A percentile compares a stretch with the other conserved stretches of the same genome.
phyloP scores from a whole-genome alignment of 192 early-diverging fungal species.

The Phlyctochytrium arcticum region DNA sequence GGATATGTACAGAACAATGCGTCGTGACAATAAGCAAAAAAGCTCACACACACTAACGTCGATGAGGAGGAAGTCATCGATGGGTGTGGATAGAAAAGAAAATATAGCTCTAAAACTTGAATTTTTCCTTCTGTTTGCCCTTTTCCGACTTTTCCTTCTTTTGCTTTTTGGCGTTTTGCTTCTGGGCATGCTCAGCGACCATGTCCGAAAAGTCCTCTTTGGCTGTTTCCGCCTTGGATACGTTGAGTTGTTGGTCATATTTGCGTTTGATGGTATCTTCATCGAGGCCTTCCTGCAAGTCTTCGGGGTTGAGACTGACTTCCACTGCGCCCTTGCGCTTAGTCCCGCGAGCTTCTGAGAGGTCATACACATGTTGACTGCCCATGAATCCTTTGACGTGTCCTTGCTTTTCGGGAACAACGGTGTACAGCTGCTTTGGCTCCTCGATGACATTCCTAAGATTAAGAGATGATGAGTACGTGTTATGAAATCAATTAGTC shows the following conservation, averaged over 20 bases:
- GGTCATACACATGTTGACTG: conserved; percentile 85
- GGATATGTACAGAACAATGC: no score
- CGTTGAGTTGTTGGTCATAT: conserved; percentile 70
- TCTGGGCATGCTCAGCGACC: conserved; percentile 76
- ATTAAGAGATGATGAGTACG: not conserved
- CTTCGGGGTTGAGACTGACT: conserved; percentile 84
- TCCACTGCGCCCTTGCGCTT: conserved; percentile 70
- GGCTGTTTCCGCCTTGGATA: conserved; percentile 17
- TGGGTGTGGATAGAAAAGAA: no score
- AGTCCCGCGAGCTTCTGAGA: conserved; percentile 52
- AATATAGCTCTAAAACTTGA: conserved; percentile 45
- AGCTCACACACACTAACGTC: no score
- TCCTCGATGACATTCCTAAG: conserved; percentile 1
- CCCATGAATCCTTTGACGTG: conserved; percentile 84
- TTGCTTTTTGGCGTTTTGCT: conserved; percentile 69
- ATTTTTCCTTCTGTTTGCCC: conserved; percentile 38
- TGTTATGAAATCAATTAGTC: not conserved
- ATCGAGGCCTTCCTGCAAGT: conserved; percentile 73
- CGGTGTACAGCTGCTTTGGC: conserved; percentile 72
- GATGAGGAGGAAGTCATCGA: no score
- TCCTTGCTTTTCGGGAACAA: conserved; percentile 71
- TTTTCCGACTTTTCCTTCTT: conserved; percentile 41
- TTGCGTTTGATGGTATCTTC: conserved; percentile 63
- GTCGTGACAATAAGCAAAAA: no score
- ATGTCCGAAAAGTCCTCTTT: conserved; percentile 81